A percentile compares a stretch with the other conserved stretches of the same genome.
Conservation (phyloP, 371 early-diverging fungal genomes). For the Mortierella sp. region DNA sequence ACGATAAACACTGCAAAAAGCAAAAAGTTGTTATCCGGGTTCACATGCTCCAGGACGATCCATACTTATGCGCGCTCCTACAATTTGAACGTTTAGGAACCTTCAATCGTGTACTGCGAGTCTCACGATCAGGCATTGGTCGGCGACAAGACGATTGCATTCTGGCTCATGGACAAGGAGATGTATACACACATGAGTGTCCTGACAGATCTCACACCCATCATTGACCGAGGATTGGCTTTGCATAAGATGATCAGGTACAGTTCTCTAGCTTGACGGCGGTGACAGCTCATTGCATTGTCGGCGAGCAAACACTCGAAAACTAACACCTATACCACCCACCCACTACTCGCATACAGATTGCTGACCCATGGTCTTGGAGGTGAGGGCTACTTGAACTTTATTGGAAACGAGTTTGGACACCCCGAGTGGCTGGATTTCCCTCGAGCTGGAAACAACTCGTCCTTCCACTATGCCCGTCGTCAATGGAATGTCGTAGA, state of each 20-base stretch:
- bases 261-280: too few relatives aligned
- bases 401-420: slow-evolving; percentile 98
- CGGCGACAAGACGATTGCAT: slow-evolving; percentile 97
- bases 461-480: slow-evolving; percentile 93
- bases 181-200: slow-evolving; percentile 97
- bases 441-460: slow-evolving; percentile 91
- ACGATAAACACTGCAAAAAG: too few relatives aligned
- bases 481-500: slow-evolving; percentile 94
- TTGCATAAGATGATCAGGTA: slow-evolving; percentile 96
- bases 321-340: too few relatives aligned
- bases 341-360: too few relatives aligned
- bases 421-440: slow-evolving; percentile 99
- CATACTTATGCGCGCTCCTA: too few relatives aligned
- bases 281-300: too few relatives aligned
- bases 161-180: slow-evolving; percentile 99
- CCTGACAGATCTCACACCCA: slow-evolving; percentile 80
- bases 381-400: slow-evolving; percentile 96
- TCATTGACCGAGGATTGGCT: slow-evolving; percentile 93
- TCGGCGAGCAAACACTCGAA: too few relatives aligned
- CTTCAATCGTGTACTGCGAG: slow-evolving; percentile 93
- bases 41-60: too few relatives aligned
- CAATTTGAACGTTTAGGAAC: slow-evolving; percentile 61
- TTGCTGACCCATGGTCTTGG: slow-evolving; percentile 62
- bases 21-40: not conserved
- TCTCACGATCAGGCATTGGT: slow-evolving; percentile 98